Conservation (phyloP, 805 yeast species). For the Naumovozyma dairenensis region DNA sequence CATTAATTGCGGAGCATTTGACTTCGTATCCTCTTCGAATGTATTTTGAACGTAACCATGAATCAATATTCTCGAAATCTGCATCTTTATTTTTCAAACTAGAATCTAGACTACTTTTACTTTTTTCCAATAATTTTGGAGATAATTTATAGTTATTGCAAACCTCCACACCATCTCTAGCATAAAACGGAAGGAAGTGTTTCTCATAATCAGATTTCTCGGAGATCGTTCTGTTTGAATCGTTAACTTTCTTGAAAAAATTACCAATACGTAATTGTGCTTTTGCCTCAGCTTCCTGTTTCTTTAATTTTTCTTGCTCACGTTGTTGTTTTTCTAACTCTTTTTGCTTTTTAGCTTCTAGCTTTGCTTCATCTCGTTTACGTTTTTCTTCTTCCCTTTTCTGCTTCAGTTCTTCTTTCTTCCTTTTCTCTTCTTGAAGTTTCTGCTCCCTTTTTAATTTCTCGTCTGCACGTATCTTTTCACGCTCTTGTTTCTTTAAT, state of each 20-base stretch:
- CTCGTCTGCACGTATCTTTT: constrained; percentile 9
- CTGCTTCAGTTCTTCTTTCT: constrained; percentile 14
- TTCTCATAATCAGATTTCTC: constrained; percentile 26
- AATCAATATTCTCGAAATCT: constrained; percentile 1
- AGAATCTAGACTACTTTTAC: constrained; percentile 18
- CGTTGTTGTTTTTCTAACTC: constrained; percentile 19
- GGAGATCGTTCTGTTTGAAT: constrained; percentile 15
- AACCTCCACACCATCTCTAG: constrained; percentile 28
- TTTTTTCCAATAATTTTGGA: constrained; percentile 3
- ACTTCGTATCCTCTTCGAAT: constrained; percentile 17
- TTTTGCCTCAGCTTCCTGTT: constrained; percentile 28
- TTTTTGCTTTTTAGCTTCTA: constrained; percentile 13
- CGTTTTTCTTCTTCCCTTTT: constrained; percentile 13
- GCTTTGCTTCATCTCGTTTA: constrained; percentile 13
- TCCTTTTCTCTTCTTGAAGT: constrained; percentile 14
- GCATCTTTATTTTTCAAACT: constrained; percentile 7
- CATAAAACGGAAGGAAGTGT: constrained; percentile 31
- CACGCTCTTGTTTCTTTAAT: constrained; percentile 7
- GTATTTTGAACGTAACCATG: constrained; percentile 16
- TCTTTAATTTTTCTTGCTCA: constrained; percentile 17
- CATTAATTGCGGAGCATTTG: constrained; percentile 25
- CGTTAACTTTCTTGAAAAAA: constrained; percentile 27
- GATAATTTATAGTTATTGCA: constrained; percentile 8
- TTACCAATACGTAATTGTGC: constrained; percentile 32
- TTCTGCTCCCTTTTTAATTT: constrained; percentile 10